Evolutionary conservation across 345 rosid genomes (phyloP), one percentile per base, ranked within the genome.

Genomic region (Murraya koenigii): DNA sequence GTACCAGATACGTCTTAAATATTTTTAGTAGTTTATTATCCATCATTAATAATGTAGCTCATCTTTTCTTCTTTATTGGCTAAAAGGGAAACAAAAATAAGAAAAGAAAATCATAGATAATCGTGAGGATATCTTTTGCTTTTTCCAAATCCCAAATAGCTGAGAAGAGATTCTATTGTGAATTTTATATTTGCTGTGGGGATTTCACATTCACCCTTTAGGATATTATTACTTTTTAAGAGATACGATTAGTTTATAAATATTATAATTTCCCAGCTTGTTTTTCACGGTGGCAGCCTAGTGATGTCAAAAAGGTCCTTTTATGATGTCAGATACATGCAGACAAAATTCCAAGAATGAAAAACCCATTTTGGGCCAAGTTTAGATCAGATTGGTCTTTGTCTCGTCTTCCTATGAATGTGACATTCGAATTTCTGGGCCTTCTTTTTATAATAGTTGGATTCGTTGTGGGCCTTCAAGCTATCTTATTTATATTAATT

Each of bases 111-210:
- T 30, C 80, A 74, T 85, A 44, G 86, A 17, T 66, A 66, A 35
- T 67, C 85, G 84, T 62, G 88, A 83, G 80, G 81, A 81, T 56
- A 86, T 23, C 65, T 82, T 67, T 58, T 61, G 71, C 74, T 71
- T 81, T 80, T 80, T 54, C n/a, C 84, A 79, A 79, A 81, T 85
- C 84, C 86, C 83, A 63, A 83, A 73, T 66, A 30, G 59, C 36
- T 7, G 72, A 19, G 65, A 59, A 22, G 49, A 44, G 49, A 44
- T 44, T 39, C 44, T 39, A 10, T 39, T 8, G 44, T 8, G 44
- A 8, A 8, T 3, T 76, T n/a, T 66, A 47, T 19, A 3, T 68
- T 55, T 76, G 58, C 3, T 13, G 22, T 64, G 62, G 78, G 38
- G 64, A 66, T 71, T 78, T 75, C 55, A 78, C n/a, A n/a, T n/a